Evolutionary conservation across 1,284 basidiomycete species (phyloP).

Genomic region (Coniferiporia weirii): DNA sequence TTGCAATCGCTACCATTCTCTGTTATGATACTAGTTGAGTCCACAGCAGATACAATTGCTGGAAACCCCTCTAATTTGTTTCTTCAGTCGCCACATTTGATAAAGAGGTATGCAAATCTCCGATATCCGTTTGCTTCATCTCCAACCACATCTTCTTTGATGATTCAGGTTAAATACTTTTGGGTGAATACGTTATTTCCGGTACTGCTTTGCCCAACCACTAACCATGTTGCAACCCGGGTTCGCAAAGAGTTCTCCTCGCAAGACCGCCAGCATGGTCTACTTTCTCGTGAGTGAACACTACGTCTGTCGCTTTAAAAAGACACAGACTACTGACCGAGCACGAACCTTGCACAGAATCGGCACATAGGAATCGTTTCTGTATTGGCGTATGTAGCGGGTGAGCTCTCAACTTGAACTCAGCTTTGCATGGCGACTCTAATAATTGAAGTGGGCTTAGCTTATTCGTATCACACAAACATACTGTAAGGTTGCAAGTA

Average conservation of each 20-base stretch:
- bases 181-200: neutral
- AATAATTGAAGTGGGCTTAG: neutral
- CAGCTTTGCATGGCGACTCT: neutral
- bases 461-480: neutral
- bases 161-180: neutral
- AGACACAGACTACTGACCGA: neutral
- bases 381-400: neutral
- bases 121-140: neutral
- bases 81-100: slow-evolving; percentile 3
- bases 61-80: neutral
- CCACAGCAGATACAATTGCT: no score
- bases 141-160: neutral
- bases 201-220: neutral
- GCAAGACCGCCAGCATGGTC: neutral
- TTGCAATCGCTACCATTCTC: neutral
- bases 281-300: neutral
- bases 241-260: neutral
- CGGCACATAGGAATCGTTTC: slow-evolving; percentile 3
- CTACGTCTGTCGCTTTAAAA: neutral
- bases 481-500: neutral
- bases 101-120: neutral
- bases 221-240: no score
- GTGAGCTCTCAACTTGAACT: neutral
- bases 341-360: neutral
- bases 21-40: slow-evolving; percentile 8